These are phyloP conservation scores for Sporothrix dimorphospora DNA, from an alignment of 2,329 filamentous ascomycete species.

Conservation along the genomic window DNA sequence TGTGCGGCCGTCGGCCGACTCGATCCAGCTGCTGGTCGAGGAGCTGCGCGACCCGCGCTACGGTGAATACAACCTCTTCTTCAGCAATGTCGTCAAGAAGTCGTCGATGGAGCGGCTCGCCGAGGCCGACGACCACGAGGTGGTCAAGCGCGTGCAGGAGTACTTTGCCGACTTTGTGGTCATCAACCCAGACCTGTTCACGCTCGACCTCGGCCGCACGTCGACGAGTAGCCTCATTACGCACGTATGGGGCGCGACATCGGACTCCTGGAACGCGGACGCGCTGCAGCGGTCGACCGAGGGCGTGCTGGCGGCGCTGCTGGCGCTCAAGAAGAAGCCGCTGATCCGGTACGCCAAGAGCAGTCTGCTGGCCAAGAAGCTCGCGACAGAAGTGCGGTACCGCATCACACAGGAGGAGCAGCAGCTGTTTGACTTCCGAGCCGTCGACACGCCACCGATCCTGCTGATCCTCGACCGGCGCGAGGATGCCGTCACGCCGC, in stretches of 20 bases:
- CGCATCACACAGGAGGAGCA: conserved; percentile 94
- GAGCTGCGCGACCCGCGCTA: conserved; percentile 96
- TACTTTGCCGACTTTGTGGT: conserved; percentile 96
- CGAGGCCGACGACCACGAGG: conserved; percentile 96
- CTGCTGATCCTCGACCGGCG: conserved; percentile 86
- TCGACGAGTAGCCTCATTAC: conserved; percentile 43
- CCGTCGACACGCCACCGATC: conserved; percentile 91
- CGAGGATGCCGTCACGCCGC: conserved; percentile 91
- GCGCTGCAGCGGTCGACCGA: conserved; percentile 84
- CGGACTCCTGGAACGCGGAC: conserved; percentile 90
- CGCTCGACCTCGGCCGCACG: conserved; percentile 61
- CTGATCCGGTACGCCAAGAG: conserved; percentile 92
- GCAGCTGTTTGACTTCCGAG: conserved; percentile 93
- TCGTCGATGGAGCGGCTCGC: conserved; percentile 91
- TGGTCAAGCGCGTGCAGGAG: conserved; percentile 91
- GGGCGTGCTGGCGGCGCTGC: conserved; percentile 78
- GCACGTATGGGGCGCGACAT: conserved; percentile 77
- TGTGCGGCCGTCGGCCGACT: conserved; percentile 86
- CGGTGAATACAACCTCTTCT: conserved; percentile 95
- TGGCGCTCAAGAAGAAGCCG: conserved; percentile 95
- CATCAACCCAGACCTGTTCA: conserved; percentile 91
- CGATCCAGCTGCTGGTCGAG: conserved; percentile 91
- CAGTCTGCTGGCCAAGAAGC: conserved; percentile 85
- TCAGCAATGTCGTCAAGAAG: conserved; percentile 97
- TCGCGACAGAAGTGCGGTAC: conserved; percentile 90